These are phyloP conservation scores for Coccinonectria pachysandricola DNA, from an alignment of 2,329 filamentous ascomycete genomes.

Conservation along the genomic window DNA sequence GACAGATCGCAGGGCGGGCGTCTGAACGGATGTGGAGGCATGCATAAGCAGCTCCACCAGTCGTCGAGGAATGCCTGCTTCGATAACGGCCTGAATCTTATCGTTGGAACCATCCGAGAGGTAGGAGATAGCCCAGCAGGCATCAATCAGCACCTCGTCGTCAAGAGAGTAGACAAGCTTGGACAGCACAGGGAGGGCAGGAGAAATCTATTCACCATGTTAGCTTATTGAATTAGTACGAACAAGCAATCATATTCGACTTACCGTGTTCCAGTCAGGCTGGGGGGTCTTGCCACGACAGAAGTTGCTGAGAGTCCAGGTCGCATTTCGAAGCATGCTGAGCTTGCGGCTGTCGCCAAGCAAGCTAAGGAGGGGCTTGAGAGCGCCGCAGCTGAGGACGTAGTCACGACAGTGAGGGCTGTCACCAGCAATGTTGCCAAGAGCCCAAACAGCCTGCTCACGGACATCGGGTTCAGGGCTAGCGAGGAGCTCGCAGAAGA, in stretches of 20 bases:
- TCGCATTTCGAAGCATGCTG: slow-evolving; percentile 97
- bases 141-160: slow-evolving; percentile 96
- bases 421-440: slow-evolving; percentile 98
- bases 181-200: slow-evolving; percentile 85
- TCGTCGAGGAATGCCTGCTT: slow-evolving; percentile 91
- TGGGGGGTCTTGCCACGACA: slow-evolving; percentile 99
- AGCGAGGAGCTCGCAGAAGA: slow-evolving; percentile 91
- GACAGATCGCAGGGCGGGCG: slow-evolving; percentile 89
- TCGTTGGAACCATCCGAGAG: slow-evolving; percentile 96
- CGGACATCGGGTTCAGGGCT: slow-evolving; percentile 96
- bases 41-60: slow-evolving; percentile 97
- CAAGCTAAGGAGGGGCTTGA: slow-evolving; percentile 79
- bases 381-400: slow-evolving; percentile 80
- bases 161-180: slow-evolving; percentile 98
- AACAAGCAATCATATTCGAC: slow-evolving; percentile 28
- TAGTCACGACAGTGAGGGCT: slow-evolving; percentile 97
- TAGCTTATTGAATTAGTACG: slow-evolving; percentile 4
- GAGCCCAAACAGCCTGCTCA: slow-evolving; percentile 96
- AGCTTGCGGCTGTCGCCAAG: slow-evolving; percentile 96
- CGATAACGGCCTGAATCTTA: slow-evolving; percentile 98
- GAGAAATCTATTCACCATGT: slow-evolving; percentile 59
- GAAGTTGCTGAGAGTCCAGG: slow-evolving; percentile 99
- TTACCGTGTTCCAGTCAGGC: slow-evolving; percentile 91
- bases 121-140: slow-evolving; percentile 99
- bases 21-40: slow-evolving; percentile 95